phyloP scores from a whole-genome alignment of 306 rosid genomes.

The Rosa rugosa region DNA sequence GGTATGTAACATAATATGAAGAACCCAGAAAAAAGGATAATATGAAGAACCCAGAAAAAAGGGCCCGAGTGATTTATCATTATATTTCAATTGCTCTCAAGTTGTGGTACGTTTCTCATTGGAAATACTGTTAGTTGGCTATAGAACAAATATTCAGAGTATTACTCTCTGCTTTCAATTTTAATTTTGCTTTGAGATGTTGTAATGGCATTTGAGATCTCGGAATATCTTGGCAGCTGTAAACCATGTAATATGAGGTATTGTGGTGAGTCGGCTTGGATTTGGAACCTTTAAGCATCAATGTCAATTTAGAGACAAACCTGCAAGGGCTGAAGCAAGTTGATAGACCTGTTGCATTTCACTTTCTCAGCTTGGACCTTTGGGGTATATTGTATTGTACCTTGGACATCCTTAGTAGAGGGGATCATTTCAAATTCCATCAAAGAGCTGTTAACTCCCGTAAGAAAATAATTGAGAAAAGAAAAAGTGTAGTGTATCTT shows the following conservation, averaged over 20 bases:
- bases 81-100: background rate
- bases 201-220: background rate
- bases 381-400: background rate
- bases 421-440: background rate
- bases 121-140: background rate
- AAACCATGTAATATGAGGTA: background rate
- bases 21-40: background rate
- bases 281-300: background rate
- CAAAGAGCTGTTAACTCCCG: background rate
- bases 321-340: background rate
- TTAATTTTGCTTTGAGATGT: background rate
- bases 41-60: background rate
- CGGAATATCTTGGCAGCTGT: background rate
- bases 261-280: background rate
- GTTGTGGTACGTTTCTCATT: background rate
- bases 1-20: background rate
- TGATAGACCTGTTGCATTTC: background rate
- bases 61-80: background rate
- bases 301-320: background rate
- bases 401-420: background rate
- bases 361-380: background rate
- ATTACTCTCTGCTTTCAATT: background rate
- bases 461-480: background rate
- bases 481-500: background rate
- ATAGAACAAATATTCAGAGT: background rate